A percentile compares a stretch with the other conserved stretches of the same genome.
Evolutionary conservation across 768 basidiomycete genomes (phyloP).

Genomic region (Termitomyces sp.): DNA sequence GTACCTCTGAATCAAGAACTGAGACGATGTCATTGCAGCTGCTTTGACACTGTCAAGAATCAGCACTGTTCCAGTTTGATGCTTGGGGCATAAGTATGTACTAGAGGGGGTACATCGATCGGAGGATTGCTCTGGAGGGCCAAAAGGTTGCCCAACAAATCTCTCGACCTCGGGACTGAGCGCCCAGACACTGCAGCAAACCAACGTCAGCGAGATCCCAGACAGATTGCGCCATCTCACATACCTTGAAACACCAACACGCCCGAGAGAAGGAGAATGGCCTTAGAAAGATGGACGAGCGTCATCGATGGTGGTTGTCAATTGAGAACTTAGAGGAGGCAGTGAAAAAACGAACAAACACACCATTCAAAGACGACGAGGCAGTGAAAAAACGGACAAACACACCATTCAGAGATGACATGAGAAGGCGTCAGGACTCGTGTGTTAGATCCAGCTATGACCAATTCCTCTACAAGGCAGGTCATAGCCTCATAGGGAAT

Average conservation of each 20-base stretch:
- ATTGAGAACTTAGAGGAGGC: too few species aligned
- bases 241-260: neutral
- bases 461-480: too few species aligned
- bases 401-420: neutral
- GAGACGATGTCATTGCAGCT: neutral
- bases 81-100: neutral
- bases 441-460: too few species aligned
- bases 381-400: neutral
- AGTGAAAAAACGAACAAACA: neutral
- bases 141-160: neutral
- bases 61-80: conserved; percentile 8
- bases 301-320: neutral
- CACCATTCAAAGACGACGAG: neutral
- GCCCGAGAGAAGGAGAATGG: neutral
- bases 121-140: neutral
- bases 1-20: neutral
- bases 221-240: neutral
- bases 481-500: too few species aligned
- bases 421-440: too few species aligned
- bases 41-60: conserved; percentile 4
- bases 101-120: neutral
- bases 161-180: neutral
- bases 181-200: neutral
- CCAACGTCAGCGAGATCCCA: neutral
- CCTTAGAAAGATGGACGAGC: neutral